A percentile compares a stretch with the other conserved stretches of the same genome.
Evolutionary conservation across 768 basidiomycete species (phyloP).

Genomic region (Mycena maculata): DNA sequence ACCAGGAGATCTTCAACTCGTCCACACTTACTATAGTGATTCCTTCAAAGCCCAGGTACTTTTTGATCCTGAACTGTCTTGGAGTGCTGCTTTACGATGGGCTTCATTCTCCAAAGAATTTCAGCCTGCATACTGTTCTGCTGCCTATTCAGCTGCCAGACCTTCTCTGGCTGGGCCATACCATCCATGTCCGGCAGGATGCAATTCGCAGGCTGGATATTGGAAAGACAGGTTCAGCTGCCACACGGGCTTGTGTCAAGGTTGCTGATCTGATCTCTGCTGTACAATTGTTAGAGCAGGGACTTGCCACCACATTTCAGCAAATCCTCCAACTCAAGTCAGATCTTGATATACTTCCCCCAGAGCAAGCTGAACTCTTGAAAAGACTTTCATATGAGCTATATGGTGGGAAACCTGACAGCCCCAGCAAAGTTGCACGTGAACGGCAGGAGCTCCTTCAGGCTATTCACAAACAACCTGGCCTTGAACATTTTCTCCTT

Average conservation of each 20-base stretch:
- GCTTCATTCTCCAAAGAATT: not conserved
- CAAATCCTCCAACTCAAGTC: not conserved
- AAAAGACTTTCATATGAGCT: not conserved
- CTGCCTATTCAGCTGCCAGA: not conserved
- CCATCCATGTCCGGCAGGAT: not conserved
- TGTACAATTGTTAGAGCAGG: not conserved
- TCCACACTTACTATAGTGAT: not conserved
- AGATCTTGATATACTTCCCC: too few relatives aligned
- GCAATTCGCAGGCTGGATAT: not conserved
- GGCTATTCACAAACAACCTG: not conserved
- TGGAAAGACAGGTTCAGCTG: not conserved
- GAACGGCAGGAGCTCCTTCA: not conserved
- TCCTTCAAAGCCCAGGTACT: not conserved
- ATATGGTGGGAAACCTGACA: not conserved
- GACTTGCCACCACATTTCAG: not conserved
- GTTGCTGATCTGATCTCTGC: not conserved
- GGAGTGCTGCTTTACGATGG: too few relatives aligned
- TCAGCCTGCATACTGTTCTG: not conserved
- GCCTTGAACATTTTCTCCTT: not conserved
- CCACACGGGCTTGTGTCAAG: not conserved
- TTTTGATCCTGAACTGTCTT: not conserved
- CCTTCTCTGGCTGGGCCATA: not conserved
- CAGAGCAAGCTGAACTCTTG: too few relatives aligned
- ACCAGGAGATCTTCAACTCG: not conserved
- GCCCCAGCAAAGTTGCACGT: not conserved